Conservation (phyloP, 352 stramenopile genomes). For the Elongisporangium prolatum region DNA sequence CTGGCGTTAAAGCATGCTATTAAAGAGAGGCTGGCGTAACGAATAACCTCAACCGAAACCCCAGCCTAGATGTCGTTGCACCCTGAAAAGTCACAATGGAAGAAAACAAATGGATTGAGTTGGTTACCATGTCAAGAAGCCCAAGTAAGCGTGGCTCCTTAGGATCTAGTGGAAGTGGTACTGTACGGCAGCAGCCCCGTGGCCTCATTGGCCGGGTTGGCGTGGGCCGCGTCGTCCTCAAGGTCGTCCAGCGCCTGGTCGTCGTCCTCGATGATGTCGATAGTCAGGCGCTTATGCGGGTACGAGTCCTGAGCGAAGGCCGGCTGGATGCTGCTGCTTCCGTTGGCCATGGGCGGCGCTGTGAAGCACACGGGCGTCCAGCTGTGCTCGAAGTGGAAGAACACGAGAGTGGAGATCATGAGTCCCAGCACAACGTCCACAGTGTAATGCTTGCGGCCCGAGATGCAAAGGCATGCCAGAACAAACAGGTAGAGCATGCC, state of each 20-base stretch:
- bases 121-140: background rate
- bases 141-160: background rate
- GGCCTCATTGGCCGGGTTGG: constrained; percentile 14
- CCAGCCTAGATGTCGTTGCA: background rate
- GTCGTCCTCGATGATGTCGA: background rate
- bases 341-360: constrained; percentile 18
- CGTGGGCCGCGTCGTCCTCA: constrained; percentile 36
- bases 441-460: constrained; percentile 72
- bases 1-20: too few relatives aligned
- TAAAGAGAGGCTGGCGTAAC: background rate
- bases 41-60: constrained; percentile 1
- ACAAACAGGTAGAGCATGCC: constrained; percentile 47
- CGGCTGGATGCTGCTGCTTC: constrained; percentile 5
- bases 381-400: constrained; percentile 77
- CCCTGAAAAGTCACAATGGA: constrained; percentile 3
- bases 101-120: background rate
- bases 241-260: constrained; percentile 19
- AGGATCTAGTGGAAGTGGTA: background rate
- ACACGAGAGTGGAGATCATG: constrained; percentile 59
- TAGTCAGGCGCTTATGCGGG: background rate
- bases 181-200: constrained; percentile 6
- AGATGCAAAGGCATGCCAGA: constrained; percentile 50
- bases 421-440: constrained; percentile 72
- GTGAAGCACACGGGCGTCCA: constrained; percentile 56
- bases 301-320: constrained; percentile 8